phyloP scores from a whole-genome alignment of 495 filamentous ascomycete genomes.

The Penicillium paradoxum region DNA sequence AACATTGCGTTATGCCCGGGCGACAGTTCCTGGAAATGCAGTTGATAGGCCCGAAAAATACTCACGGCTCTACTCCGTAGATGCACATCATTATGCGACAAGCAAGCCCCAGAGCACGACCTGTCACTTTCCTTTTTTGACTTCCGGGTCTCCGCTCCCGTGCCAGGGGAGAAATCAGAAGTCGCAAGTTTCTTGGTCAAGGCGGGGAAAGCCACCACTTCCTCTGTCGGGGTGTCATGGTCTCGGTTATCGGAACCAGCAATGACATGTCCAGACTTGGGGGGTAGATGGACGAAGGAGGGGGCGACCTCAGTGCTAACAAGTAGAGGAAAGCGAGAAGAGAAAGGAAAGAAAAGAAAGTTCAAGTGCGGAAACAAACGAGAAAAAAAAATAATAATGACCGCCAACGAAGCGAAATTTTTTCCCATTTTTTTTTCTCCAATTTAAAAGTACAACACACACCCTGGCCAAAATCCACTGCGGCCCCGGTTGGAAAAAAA shows the following conservation, averaged over 20 bases:
- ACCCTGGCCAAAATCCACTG: slow-evolving; percentile 4
- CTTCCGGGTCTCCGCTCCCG: slow-evolving; percentile 4
- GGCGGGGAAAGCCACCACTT: slow-evolving; percentile 4
- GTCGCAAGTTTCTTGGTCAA: neutral
- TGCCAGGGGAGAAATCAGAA: neutral
- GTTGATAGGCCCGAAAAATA: slow-evolving; percentile 4
- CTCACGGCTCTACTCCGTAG: neutral
- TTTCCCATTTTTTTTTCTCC: neutral
- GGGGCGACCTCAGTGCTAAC: neutral
- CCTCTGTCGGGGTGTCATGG: neutral
- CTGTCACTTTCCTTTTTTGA: slow-evolving; percentile 9
- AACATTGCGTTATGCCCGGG: neutral
- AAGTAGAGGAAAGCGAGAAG: slow-evolving; percentile 4
- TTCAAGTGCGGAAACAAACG: neutral
- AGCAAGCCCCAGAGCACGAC: slow-evolving; percentile 6
- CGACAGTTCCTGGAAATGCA: slow-evolving; percentile 3
- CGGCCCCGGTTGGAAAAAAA: slow-evolving; percentile 2
- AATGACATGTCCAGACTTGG: neutral
- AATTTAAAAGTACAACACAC: slow-evolving; percentile 7
- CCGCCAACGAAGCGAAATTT: slow-evolving; percentile 12
- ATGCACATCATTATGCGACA: slow-evolving; percentile 10
- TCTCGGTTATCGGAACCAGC: neutral
- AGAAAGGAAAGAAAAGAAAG: slow-evolving; percentile 10
- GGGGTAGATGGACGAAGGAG: neutral
- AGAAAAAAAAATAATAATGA: slow-evolving; percentile 7